These are phyloP conservation scores for Metschnikowia vanudenii DNA, from an alignment of 805 yeast species.

Conservation along the genomic window DNA sequence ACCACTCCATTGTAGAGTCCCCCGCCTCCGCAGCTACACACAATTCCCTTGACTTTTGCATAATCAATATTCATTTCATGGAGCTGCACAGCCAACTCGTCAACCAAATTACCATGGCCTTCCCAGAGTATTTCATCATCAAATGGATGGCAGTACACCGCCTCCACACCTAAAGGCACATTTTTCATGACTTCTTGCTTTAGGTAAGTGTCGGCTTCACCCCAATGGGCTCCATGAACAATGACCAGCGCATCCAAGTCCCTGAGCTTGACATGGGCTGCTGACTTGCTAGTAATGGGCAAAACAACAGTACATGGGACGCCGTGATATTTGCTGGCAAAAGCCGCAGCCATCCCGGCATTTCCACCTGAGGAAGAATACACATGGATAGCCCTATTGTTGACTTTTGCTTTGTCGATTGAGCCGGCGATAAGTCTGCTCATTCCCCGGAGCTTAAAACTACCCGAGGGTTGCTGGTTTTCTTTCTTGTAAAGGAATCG, in stretches of 20 bases:
- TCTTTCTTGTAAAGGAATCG: constrained; percentile 50
- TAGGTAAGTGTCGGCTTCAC: constrained; percentile 49
- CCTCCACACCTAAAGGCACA: constrained; percentile 21
- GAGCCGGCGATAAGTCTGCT: constrained; percentile 43
- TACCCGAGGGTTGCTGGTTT: constrained; percentile 54
- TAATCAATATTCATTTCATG: constrained; percentile 11
- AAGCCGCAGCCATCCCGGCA: constrained; percentile 57
- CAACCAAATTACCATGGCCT: constrained; percentile 44
- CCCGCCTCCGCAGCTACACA: constrained; percentile 59
- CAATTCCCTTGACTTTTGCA: constrained; percentile 40
- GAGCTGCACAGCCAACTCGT: constrained; percentile 40
- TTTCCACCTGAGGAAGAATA: constrained; percentile 57
- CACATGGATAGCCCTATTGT: constrained; percentile 33
- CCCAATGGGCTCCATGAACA: constrained; percentile 46
- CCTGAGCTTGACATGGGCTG: constrained; percentile 47
- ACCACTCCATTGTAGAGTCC: constrained; percentile 54
- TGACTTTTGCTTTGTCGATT: constrained; percentile 26
- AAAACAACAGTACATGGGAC: constrained; percentile 58
- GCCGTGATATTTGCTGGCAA: constrained; percentile 36
- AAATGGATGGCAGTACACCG: constrained; percentile 55
- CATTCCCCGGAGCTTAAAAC: constrained; percentile 56
- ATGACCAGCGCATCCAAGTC: constrained; percentile 51
- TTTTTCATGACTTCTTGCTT: constrained; percentile 23
- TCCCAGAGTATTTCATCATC: constrained; percentile 52
- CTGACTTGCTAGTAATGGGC: constrained; percentile 44